Evolutionary conservation across 2,329 filamentous ascomycete species (phyloP).

Genomic region (Botrytis paeoniae): DNA sequence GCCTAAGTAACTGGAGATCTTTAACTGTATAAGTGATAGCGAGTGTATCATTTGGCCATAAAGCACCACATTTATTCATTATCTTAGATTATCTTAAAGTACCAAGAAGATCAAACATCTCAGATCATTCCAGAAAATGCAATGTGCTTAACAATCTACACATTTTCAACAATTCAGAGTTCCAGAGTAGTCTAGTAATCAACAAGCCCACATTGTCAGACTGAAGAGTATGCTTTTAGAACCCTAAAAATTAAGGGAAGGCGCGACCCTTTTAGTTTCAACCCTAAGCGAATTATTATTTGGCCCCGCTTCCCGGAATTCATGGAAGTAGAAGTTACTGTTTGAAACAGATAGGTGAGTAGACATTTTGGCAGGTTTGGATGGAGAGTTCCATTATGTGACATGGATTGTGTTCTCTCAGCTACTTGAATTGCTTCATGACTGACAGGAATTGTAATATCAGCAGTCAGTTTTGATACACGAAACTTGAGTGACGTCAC

Average conservation of each 20-base stretch:
- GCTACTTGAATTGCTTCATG: neutral
- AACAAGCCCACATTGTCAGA: neutral
- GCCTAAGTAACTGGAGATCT: rapidly evolving
- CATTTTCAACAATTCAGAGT: too few species aligned
- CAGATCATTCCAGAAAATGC: neutral
- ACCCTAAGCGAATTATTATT: neutral
- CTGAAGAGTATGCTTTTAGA: neutral
- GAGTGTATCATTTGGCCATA: neutral
- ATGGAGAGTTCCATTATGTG: neutral
- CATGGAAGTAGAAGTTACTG: neutral
- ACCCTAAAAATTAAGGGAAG: neutral
- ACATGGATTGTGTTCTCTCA: neutral
- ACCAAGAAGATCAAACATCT: neutral
- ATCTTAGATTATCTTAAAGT: neutral
- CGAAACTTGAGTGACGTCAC: neutral
- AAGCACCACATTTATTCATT: neutral
- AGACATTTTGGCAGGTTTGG: neutral
- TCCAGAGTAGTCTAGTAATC: neutral
- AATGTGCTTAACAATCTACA: neutral
- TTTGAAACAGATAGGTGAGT: neutral
- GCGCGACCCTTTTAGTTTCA: neutral
- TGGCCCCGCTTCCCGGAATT: neutral
- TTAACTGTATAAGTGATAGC: neutral
- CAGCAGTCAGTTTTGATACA: neutral
- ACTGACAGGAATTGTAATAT: neutral